phyloP scores from a whole-genome alignment of 345 rosid species.

The Bretschneidera sinensis region DNA sequence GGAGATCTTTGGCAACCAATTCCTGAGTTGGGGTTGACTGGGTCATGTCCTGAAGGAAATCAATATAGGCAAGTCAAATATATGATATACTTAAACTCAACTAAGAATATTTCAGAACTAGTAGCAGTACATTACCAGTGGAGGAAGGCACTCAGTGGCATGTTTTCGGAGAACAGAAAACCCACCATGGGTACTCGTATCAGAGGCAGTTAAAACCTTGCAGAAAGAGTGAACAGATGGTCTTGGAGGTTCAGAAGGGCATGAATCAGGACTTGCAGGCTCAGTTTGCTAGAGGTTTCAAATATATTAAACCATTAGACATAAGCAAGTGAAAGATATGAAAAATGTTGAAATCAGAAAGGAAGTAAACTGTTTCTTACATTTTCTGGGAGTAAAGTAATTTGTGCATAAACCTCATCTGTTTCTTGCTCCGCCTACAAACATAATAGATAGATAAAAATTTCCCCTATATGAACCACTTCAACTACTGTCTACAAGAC shows the following conservation, averaged over 20 bases:
- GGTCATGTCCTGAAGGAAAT: conserved; percentile 65
- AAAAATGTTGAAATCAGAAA: conserved; percentile 8
- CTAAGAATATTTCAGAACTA: background rate
- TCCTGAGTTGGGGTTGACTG: conserved; percentile 92
- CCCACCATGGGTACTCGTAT: conserved; percentile 98
- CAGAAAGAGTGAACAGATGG: conserved; percentile 64
- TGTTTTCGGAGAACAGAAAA: conserved; percentile 89
- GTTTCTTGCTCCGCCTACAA: conserved; percentile 91
- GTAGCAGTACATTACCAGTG: conserved; percentile 43
- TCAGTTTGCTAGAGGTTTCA: conserved; percentile 43
- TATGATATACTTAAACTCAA: conserved; percentile 5
- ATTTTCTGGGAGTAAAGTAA: conserved; percentile 68
- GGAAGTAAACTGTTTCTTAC: conserved; percentile 35
- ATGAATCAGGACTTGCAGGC: conserved; percentile 48
- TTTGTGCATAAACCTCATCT: conserved; percentile 94
- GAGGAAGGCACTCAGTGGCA: conserved; percentile 92
- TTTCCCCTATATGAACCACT: too few species aligned
- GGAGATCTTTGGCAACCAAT: conserved; percentile 85
- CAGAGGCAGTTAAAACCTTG: conserved; percentile 93
- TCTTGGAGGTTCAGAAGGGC: conserved; percentile 37
- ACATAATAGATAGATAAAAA: conserved; percentile 6
- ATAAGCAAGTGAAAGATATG: conserved; percentile 6
- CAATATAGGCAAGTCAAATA: conserved; percentile 10
- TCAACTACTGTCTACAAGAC: too few species aligned
- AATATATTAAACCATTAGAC: conserved; percentile 1